Evolutionary conservation across 2,329 filamentous ascomycete genomes (phyloP).

Genomic region (Claviceps paspali): DNA sequence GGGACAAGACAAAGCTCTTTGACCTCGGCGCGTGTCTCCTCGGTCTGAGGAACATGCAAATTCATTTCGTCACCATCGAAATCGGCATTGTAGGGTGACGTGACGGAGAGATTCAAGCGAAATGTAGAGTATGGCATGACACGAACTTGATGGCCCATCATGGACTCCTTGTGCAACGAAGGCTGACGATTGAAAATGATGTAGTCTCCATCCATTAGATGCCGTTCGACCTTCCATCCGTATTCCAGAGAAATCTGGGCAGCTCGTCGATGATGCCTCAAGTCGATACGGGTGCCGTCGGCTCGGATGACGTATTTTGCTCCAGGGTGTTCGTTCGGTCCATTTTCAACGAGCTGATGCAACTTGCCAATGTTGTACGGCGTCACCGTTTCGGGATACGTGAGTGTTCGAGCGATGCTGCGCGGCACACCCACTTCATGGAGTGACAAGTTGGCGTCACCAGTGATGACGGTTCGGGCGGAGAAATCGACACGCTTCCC

Average conservation of each 20-base stretch:
- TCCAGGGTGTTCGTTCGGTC: conserved; percentile 86
- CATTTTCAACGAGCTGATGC: conserved; percentile 78
- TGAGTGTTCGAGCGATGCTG: conserved; percentile 82
- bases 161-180: conserved; percentile 97
- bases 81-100: conserved; percentile 98
- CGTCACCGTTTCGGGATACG: conserved; percentile 93
- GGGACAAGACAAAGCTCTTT: conserved; percentile 95
- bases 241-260: conserved; percentile 80
- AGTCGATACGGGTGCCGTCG: conserved; percentile 84
- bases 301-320: conserved; percentile 93
- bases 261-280: conserved; percentile 81
- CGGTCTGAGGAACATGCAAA: conserved; percentile 93
- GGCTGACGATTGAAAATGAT: conserved; percentile 99
- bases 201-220: conserved; percentile 88
- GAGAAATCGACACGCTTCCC: conserved; percentile 99
- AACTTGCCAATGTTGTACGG: conserved; percentile 95
- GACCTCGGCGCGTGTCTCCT: conserved; percentile 91
- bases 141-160: conserved; percentile 97
- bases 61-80: conserved; percentile 99
- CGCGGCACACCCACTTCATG: conserved; percentile 95
- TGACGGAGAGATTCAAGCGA: conserved; percentile 91
- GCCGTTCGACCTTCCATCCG: conserved; percentile 97
- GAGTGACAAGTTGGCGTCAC: conserved; percentile 88
- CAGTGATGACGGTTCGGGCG: conserved; percentile 97
- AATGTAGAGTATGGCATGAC: conserved; percentile 99